These are phyloP conservation scores for Globisporangium middletonii DNA, from an alignment of 352 stramenopile species.

Conservation along the genomic window DNA sequence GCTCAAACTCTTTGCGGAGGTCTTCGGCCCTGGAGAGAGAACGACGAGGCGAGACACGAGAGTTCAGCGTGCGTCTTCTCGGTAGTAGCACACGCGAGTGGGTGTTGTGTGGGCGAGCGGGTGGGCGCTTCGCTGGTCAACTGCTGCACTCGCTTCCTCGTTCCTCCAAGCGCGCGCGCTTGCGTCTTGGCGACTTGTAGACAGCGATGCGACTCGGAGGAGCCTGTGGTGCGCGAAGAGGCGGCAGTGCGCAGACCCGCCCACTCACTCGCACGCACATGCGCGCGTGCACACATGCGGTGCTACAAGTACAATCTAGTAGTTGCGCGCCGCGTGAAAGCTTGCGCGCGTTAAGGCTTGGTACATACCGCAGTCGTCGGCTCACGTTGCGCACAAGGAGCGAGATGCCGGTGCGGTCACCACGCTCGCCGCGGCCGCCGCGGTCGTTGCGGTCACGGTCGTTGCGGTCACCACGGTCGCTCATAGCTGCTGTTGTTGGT, in stretches of 20 bases:
- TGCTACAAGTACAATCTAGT: too few relatives aligned
- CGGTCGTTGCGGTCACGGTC: conserved; percentile 2
- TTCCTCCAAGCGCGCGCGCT: too few relatives aligned
- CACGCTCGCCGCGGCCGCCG: conserved; percentile 13
- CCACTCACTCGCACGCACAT: too few relatives aligned
- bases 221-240: too few relatives aligned
- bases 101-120: too few relatives aligned
- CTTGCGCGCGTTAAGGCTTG: neutral
- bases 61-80: conserved; percentile 5
- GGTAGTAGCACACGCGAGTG: neutral
- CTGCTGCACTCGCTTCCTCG: too few relatives aligned
- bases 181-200: too few relatives aligned
- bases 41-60: neutral
- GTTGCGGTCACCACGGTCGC: conserved; percentile 15
- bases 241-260: too few relatives aligned
- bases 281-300: too few relatives aligned
- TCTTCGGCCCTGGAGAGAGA: conserved; percentile 68
- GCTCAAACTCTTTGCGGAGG: conserved; percentile 89
- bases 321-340: too few relatives aligned
- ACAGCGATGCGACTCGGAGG: too few relatives aligned
- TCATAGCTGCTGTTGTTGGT: conserved; percentile 2
- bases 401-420: conserved; percentile 80
- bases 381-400: conserved; percentile 93
- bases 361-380: conserved; percentile 68
- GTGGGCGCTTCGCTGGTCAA: too few relatives aligned